A percentile compares a stretch with the other conserved stretches of the same genome.
phyloP scores from a whole-genome alignment of 75 land plant species.

The Picea sitchensis region DNA sequence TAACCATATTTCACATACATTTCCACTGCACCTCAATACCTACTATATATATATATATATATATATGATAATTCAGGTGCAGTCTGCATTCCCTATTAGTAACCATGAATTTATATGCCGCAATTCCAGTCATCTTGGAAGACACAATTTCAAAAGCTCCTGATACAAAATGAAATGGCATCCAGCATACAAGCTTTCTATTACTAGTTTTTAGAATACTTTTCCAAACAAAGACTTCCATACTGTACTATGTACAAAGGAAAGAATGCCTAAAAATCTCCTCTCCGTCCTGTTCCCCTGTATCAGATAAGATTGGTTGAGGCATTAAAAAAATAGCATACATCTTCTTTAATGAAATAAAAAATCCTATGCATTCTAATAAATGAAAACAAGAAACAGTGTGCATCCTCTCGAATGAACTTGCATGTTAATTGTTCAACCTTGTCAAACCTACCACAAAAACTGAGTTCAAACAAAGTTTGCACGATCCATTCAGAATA shows the following conservation, averaged over 20 bases:
- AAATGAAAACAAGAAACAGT: not conserved
- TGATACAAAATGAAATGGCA: not conserved
- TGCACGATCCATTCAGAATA: not conserved
- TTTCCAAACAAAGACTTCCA: slow-evolving; percentile 98
- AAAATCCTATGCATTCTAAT: not conserved
- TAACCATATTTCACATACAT: not conserved
- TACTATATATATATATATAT: too few relatives aligned
- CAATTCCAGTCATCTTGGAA: not conserved
- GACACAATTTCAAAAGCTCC: not conserved
- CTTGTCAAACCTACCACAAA: not conserved
- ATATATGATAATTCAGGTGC: not conserved
- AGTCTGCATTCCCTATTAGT: not conserved
- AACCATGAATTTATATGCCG: not conserved
- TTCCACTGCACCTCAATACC: too few relatives aligned
- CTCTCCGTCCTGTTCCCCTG: slow-evolving; percentile 93
- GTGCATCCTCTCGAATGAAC: not conserved
- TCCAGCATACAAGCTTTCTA: not conserved
- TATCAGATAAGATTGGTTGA: not conserved
- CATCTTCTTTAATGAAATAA: not conserved
- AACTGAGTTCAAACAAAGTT: not conserved
- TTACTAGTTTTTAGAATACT: slow-evolving; percentile 31
- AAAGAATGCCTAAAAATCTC: slow-evolving; percentile 73
- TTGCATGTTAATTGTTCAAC: too few relatives aligned
- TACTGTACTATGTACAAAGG: slow-evolving; percentile 94
- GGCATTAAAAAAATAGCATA: not conserved